A percentile compares a stretch with the other conserved stretches of the same genome.
Evolutionary conservation across 305 asterid genomes (phyloP).

Genomic region (Solanum hybrid): DNA sequence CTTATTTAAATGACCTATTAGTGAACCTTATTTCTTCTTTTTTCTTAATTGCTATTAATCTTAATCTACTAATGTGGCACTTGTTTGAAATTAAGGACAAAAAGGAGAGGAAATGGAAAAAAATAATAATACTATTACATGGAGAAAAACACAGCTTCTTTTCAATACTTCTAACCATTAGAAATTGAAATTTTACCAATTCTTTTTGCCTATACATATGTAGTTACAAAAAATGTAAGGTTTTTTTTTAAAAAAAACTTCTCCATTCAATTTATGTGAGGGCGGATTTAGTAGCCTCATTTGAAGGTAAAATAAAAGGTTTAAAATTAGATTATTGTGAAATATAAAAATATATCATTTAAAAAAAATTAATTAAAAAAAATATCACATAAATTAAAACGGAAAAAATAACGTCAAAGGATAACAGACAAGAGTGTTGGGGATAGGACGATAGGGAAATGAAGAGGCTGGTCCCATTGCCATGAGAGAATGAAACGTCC

Average conservation of each 20-base stretch:
- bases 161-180: too few relatives aligned
- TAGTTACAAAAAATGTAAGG: neutral
- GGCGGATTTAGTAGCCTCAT: neutral
- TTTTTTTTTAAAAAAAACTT: too few relatives aligned
- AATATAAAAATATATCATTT: neutral
- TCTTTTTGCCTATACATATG: neutral
- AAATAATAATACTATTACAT: too few relatives aligned
- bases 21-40: neutral
- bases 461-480: neutral
- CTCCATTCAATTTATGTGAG: neutral
- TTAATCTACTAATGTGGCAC: neutral
- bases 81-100: neutral
- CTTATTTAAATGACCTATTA: neutral
- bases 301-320: neutral
- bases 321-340: neutral
- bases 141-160: too few relatives aligned
- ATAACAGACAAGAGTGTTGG: neutral
- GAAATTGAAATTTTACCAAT: neutral
- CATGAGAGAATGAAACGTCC: neutral
- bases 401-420: fast-evolving
- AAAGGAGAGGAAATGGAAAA: neutral
- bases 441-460: neutral
- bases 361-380: neutral
- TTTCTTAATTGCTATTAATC: neutral
- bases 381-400: neutral